Conservation (phyloP, 1,284 basidiomycete species). For the Ceratobasidium theobromae region DNA sequence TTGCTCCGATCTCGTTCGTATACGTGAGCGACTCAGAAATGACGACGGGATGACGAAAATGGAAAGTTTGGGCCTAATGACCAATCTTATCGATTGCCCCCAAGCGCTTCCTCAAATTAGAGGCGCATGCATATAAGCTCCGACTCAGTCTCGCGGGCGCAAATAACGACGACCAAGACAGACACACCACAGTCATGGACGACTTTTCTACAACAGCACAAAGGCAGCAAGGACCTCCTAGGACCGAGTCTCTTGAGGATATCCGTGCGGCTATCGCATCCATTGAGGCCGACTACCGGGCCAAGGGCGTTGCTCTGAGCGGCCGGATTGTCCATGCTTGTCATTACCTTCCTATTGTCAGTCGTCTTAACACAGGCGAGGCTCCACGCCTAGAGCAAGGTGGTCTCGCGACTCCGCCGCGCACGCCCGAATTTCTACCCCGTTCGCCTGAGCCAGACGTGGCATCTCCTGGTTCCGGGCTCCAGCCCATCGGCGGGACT, state of each 20-base stretch:
- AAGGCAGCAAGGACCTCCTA: background rate
- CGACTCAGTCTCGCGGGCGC: background rate
- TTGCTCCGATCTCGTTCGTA: background rate
- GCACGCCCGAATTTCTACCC: conserved; percentile 52
- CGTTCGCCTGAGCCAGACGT: conserved; percentile 45
- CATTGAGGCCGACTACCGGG: conserved; percentile 69
- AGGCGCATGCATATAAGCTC: background rate
- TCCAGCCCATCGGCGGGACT: conserved; percentile 25
- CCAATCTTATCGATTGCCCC: conserved; percentile 12
- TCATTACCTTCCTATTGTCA: conserved; percentile 74
- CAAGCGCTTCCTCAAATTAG: background rate
- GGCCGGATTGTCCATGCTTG: conserved; percentile 87
- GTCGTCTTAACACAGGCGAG: conserved; percentile 52
- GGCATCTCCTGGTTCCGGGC: conserved; percentile 37
- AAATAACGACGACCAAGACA: background rate
- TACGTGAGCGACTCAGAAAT: no score
- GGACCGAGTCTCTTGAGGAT: conserved; percentile 30
- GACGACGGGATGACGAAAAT: conserved; percentile 27
- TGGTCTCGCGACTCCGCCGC: conserved; percentile 65
- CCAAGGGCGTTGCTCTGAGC: conserved; percentile 68
- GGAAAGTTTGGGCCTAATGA: background rate
- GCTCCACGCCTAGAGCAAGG: conserved; percentile 38
- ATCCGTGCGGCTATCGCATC: conserved; percentile 48
- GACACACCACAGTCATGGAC: background rate
- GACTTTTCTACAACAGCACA: conserved; percentile 17